Conservation (phyloP, 345 rosid genomes). For the Durio zibethinus region DNA sequence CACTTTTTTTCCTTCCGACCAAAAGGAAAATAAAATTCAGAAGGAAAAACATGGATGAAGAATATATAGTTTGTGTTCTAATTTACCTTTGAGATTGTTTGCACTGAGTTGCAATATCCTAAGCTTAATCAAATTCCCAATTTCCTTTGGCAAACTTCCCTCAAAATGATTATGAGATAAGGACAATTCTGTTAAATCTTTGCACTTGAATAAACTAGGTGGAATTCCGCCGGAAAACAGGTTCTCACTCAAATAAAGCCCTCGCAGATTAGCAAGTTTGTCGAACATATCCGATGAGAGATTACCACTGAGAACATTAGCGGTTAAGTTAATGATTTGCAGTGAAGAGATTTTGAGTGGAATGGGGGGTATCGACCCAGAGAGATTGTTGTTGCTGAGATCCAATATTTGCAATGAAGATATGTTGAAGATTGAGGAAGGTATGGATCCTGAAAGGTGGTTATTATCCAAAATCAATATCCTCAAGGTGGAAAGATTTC, state of each 20-base stretch:
- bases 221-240: background rate
- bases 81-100: background rate
- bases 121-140: background rate
- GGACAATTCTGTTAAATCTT: background rate
- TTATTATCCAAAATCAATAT: background rate
- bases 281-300: background rate
- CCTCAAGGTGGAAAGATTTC: background rate
- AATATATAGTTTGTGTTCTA: no score
- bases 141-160: background rate
- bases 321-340: background rate
- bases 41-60: no score
- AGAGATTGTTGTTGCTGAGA: background rate
- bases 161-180: background rate
- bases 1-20: no score
- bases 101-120: background rate
- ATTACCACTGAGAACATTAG: background rate
- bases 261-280: background rate
- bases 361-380: background rate
- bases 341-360: no score
- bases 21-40: no score
- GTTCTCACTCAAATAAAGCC: background rate
- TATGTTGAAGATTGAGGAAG: constrained; percentile 5
- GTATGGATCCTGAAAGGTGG: constrained; percentile 20
- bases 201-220: background rate
- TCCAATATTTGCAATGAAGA: background rate